Conservation (phyloP, 257 asterid species). For the Linaria vulgaris region DNA sequence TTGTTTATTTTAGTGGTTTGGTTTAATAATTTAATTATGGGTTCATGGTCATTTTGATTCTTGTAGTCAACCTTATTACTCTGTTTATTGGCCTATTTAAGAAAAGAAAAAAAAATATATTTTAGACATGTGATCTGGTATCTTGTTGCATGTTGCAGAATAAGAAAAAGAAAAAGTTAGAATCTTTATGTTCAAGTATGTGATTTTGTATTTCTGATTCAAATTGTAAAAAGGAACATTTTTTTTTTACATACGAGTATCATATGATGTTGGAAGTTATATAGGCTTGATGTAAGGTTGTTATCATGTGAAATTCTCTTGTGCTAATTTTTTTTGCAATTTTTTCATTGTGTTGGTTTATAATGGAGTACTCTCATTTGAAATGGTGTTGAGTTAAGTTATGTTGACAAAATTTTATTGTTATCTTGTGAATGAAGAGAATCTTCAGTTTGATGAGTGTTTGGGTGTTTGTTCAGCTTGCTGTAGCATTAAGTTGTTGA, state of each 20-base stretch:
- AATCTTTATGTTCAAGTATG: background rate
- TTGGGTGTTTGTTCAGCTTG: background rate
- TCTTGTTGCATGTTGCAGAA: conserved; percentile 19
- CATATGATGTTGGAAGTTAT: background rate
- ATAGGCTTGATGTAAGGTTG: conserved; percentile 11
- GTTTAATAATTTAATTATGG: background rate
- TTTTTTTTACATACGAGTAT: too few relatives aligned
- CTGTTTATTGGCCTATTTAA: background rate
- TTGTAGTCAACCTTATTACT: background rate
- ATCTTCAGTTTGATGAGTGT: background rate
- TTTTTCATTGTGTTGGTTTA: background rate
- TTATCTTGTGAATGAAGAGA: background rate
- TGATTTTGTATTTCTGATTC: background rate
- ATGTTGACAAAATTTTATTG: background rate
- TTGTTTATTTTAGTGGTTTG: background rate
- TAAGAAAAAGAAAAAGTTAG: background rate
- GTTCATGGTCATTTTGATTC: background rate
- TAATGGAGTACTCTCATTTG: background rate
- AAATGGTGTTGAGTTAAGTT: background rate
- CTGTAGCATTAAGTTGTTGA: background rate
- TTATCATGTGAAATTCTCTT: conserved; percentile 12
- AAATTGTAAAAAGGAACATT: background rate
- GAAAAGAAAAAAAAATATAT: too few relatives aligned
- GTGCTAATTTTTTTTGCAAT: conserved; percentile 6
- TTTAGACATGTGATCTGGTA: background rate